A percentile compares a stretch with the other conserved stretches of the same genome.
phyloP scores from a whole-genome alignment of 495 filamentous ascomycete genomes.

The Aspergillus saccharolyticus region DNA sequence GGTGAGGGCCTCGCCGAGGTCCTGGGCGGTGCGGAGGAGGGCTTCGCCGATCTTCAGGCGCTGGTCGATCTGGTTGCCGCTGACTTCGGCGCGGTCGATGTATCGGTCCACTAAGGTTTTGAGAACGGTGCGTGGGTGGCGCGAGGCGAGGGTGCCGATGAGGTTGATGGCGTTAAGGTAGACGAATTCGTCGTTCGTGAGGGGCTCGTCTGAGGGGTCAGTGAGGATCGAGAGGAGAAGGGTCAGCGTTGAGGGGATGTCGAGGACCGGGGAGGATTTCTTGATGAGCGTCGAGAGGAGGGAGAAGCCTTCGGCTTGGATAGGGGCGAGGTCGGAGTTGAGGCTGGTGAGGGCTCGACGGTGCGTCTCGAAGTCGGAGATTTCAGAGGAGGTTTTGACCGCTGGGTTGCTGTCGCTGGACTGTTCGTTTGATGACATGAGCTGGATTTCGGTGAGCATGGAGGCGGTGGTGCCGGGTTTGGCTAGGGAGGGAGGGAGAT shows the following conservation, averaged over 20 bases:
- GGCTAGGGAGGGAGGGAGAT: constrained; percentile 30
- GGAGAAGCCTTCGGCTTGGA: constrained; percentile 72
- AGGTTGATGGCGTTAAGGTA: constrained; percentile 67
- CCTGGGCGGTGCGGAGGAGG: constrained; percentile 62
- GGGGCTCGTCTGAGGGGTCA: constrained; percentile 36
- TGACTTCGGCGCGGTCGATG: constrained; percentile 55
- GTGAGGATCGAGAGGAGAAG: constrained; percentile 63
- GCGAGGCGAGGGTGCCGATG: constrained; percentile 58
- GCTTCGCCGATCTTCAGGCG: constrained; percentile 71
- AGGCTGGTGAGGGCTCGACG: constrained; percentile 68
- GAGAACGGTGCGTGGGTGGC: constrained; percentile 60
- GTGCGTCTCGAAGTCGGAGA: constrained; percentile 66
- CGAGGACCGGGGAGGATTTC: constrained; percentile 57
- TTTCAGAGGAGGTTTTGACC: constrained; percentile 31
- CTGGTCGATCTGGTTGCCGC: constrained; percentile 49
- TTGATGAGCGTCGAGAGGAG: constrained; percentile 61
- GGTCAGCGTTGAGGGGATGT: constrained; percentile 62
- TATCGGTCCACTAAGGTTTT: constrained; percentile 66
- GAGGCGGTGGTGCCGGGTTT: constrained; percentile 50
- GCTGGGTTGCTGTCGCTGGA: constrained; percentile 22
- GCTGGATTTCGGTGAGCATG: constrained; percentile 51
- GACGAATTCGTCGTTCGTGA: constrained; percentile 62
- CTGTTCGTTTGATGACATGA: constrained; percentile 49
- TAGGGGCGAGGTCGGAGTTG: constrained; percentile 68
- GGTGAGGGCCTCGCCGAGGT: constrained; percentile 55